Evolutionary conservation across 345 rosid species (phyloP).

Genomic region (Trapa incisa): DNA sequence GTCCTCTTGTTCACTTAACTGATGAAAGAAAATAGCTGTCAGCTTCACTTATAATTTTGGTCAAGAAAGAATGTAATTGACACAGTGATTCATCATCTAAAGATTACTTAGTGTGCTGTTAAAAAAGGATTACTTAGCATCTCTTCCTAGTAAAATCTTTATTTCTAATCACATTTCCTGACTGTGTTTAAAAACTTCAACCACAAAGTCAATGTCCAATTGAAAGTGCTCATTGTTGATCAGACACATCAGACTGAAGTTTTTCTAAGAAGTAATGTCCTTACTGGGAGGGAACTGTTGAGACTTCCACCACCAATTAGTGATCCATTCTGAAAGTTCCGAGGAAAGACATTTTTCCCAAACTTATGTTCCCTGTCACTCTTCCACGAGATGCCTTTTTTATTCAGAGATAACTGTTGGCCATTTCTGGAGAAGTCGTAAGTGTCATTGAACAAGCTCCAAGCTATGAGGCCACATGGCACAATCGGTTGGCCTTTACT

Average conservation of each 20-base stretch:
- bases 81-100: background rate
- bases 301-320: constrained; percentile 52
- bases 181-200: too few species aligned
- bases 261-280: constrained; percentile 9
- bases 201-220: too few species aligned
- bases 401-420: constrained; percentile 38
- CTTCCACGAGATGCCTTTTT: constrained; percentile 74
- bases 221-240: too few species aligned
- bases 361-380: constrained; percentile 90
- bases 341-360: constrained; percentile 66
- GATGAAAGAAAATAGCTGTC: constrained; percentile 2
- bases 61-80: background rate
- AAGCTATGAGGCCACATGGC: constrained; percentile 97
- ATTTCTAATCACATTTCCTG: background rate
- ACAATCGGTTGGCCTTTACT: constrained; percentile 34
- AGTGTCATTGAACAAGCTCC: constrained; percentile 96
- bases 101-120: background rate
- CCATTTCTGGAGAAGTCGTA: constrained; percentile 42
- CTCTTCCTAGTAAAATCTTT: background rate
- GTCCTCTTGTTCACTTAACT: constrained; percentile 89
- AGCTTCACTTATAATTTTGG: too few species aligned
- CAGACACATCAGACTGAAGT: background rate
- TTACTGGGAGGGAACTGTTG: constrained; percentile 40
- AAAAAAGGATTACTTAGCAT: background rate
- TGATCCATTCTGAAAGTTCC: constrained; percentile 58